Percentiles rank a stretch among this genome's conserved stretches.
Evolutionary conservation across 179 eudicot genomes (phyloP).

Genomic region (Sideroxylon spinosum): DNA sequence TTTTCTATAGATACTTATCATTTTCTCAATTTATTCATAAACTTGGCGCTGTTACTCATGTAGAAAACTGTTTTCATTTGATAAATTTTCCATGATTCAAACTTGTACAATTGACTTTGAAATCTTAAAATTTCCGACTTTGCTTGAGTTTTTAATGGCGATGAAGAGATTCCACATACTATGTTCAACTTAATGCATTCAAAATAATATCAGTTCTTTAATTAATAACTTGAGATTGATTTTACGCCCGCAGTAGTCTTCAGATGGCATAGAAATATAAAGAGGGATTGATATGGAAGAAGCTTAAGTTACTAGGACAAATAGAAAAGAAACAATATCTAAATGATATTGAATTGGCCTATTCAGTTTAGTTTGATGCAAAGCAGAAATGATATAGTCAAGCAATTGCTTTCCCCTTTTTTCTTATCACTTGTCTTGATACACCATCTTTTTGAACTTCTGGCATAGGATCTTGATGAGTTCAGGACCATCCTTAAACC

Average conservation of each 20-base stretch:
- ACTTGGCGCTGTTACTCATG: neutral
- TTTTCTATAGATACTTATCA: neutral
- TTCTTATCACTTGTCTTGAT: neutral
- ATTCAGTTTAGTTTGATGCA: neutral
- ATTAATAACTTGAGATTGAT: neutral
- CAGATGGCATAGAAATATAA: neutral
- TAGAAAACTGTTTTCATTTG: neutral
- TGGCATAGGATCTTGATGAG: constrained; percentile 86
- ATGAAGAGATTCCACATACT: neutral
- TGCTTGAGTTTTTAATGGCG: neutral
- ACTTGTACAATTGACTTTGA: neutral
- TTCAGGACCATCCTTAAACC: constrained; percentile 90
- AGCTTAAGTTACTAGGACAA: neutral
- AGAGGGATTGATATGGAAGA: neutral
- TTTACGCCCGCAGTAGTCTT: neutral
- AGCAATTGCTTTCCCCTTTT: neutral
- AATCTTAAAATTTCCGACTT: neutral
- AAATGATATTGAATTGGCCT: neutral
- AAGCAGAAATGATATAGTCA: neutral
- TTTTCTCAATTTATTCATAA: constrained; percentile 3
- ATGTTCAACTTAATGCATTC: neutral
- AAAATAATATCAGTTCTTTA: neutral
- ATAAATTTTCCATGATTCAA: neutral
- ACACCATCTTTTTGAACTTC: neutral
- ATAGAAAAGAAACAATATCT: neutral